Evolutionary conservation across 176 grass and related monocot genomes (phyloP).

Genomic region (Ensete ventricosum): DNA sequence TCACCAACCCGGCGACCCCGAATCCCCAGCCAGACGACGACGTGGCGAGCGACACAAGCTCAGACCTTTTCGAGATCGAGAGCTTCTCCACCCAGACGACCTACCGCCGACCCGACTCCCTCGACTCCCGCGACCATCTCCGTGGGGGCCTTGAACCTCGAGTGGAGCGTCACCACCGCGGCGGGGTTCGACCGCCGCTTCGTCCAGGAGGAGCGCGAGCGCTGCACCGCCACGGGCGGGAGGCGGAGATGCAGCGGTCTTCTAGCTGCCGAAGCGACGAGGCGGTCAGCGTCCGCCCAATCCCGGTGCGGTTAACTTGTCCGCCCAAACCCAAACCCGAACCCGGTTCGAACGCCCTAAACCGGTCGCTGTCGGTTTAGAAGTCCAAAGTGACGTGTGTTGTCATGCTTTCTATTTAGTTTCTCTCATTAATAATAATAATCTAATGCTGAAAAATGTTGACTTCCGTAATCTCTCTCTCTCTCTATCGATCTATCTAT

Average conservation of each 20-base stretch:
- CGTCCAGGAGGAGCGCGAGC: constrained; percentile 10
- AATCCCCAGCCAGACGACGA: constrained; percentile 26
- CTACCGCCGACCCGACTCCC: constrained; percentile 19
- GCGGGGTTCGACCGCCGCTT: constrained; percentile 32
- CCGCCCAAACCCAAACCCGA: background rate
- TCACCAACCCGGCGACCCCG: background rate
- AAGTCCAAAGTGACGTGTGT: too few species aligned
- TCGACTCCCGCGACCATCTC: constrained; percentile 10
- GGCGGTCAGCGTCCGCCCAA: constrained; percentile 23
- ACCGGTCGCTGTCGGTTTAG: too few species aligned
- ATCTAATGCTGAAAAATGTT: too few species aligned
- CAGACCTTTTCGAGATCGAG: constrained; percentile 41
- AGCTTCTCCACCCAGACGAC: constrained; percentile 23
- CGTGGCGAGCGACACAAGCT: constrained; percentile 30
- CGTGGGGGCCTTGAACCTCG: constrained; percentile 9
- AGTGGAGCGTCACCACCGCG: constrained; percentile 38
- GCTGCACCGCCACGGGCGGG: background rate
- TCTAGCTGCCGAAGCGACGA: constrained; percentile 24
- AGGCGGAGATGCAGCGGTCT: constrained; percentile 8
- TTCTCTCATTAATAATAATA: background rate
- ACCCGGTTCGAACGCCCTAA: too few species aligned
- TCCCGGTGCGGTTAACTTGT: background rate
- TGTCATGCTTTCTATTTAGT: constrained; percentile 5
- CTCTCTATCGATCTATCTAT: too few species aligned
- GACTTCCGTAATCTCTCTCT: too few species aligned